A percentile compares a stretch with the other conserved stretches of the same genome.
Evolutionary conservation across 345 rosid genomes (phyloP).

Genomic region (Clarkia xantiana): DNA sequence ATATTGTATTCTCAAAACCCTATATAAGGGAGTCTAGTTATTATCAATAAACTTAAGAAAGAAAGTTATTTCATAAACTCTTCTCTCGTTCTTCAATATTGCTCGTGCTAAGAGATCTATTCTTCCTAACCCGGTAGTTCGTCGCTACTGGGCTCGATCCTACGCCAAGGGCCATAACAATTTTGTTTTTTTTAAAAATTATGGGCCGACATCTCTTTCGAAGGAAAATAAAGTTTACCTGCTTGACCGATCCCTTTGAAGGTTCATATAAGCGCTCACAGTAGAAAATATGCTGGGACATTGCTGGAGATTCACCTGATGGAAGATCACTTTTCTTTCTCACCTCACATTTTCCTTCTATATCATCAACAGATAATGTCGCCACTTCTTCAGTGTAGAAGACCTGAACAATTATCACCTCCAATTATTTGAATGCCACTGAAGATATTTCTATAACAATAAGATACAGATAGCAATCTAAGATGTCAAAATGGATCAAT

Average conservation of each 20-base stretch:
- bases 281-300: constrained; percentile 63
- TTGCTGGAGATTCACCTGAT: constrained; percentile 19
- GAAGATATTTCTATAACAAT: too few relatives aligned
- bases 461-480: too few relatives aligned
- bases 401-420: constrained; percentile 32
- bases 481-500: not conserved
- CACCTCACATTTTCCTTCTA: constrained; percentile 81
- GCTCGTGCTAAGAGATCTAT: too few relatives aligned
- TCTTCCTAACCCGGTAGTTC: too few relatives aligned
- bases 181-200: too few relatives aligned
- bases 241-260: constrained; percentile 49
- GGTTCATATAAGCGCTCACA: constrained; percentile 72
- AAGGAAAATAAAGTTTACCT: constrained; percentile 25
- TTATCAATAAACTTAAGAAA: too few relatives aligned
- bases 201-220: not conserved
- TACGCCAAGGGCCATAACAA: too few relatives aligned
- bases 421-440: not conserved
- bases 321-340: constrained; percentile 62
- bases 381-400: constrained; percentile 51
- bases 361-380: constrained; percentile 18
- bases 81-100: too few relatives aligned
- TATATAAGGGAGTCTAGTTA: too few relatives aligned
- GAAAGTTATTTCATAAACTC: too few relatives aligned
- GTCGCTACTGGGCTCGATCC: too few relatives aligned
- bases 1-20: too few relatives aligned